These are phyloP conservation scores for Wickerhamiella brachini DNA, from an alignment of 805 yeast species.

Conservation along the genomic window DNA sequence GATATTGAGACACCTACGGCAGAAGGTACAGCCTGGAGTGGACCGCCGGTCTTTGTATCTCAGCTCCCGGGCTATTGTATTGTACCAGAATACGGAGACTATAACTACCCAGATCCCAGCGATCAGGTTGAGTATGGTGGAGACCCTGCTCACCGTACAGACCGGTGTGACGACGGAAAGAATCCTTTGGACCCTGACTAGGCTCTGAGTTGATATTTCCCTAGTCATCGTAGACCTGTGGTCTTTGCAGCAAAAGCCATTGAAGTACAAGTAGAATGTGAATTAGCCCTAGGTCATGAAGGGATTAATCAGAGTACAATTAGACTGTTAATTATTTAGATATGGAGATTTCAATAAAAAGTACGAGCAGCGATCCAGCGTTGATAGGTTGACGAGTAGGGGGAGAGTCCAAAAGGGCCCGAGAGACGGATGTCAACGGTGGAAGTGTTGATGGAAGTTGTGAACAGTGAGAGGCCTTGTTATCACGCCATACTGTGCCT, in stretches of 20 bases:
- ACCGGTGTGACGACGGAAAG: background rate
- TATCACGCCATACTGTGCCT: background rate
- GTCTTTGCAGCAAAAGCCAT: no score
- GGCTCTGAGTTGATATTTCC: no score
- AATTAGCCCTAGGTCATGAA: no score
- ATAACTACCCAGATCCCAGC: conserved; percentile 16
- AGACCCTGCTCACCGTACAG: background rate
- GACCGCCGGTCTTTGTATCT: conserved; percentile 14
- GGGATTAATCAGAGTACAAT: no score
- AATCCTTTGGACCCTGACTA: background rate
- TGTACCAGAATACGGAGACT: conserved; percentile 16
- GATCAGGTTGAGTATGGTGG: conserved; percentile 15
- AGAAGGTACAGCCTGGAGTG: background rate
- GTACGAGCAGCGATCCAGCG: no score
- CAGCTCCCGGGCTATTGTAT: conserved; percentile 12
- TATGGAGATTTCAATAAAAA: no score
- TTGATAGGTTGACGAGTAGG: no score
- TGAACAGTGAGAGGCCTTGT: background rate
- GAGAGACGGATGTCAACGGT: no score
- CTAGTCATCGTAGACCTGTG: no score
- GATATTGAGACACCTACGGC: background rate
- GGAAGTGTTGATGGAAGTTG: background rate
- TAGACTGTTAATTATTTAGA: no score
- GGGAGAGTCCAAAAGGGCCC: no score
- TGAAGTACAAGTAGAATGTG: no score